Evolutionary conservation across 148 eudicot genomes (phyloP), one percentile per base, ranked within the genome.

Genomic region (Rhododendron ovatum): DNA sequence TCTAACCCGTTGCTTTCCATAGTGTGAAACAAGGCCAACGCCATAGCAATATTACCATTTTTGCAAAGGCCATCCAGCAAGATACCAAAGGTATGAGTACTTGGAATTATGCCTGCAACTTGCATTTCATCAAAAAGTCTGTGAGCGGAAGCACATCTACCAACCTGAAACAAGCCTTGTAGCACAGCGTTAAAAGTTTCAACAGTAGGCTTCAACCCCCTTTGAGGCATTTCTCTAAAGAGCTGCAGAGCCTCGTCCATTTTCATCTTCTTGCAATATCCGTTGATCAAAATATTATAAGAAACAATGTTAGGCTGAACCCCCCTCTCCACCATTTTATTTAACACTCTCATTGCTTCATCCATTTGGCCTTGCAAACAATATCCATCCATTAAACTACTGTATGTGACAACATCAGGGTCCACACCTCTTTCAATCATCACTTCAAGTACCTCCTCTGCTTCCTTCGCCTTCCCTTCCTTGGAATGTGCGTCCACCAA

Each of bases 121-220:
- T 86, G 55, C 88, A 83, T 82, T 33, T 86, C 77, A 2, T 39
- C 8, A 57, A 82, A 86, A 57, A 86, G 61, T 47, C 77, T 41
- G 0, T 3, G 71, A 10, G 85, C 88, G 0, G 41, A 18, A 17
- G n/a, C 81, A 77, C 82, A 77, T 24, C 74, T 82, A 41, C 85
- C 75, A 1, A 48, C 6, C 0, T 33, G 35, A 86, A 86, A 86
- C 37, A 82, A 51, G 1, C 85, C 88, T 3, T 69, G 75, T 28
- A 69, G 9, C 37, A 67, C 1, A 11, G 33, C 3, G 5, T 12
- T 67, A 67, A 67, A 67, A 28, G 74, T 67, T 67, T 26, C 74
- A 28, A 28, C 6, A 28, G 1, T 67, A 67, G 35, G 74, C 5
- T 67, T 67, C 35, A 67, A 67, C 14, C 74, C 30, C 33, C 15